phyloP scores from a whole-genome alignment of 148 eudicot species.

The Pharnaceum exiguum region DNA sequence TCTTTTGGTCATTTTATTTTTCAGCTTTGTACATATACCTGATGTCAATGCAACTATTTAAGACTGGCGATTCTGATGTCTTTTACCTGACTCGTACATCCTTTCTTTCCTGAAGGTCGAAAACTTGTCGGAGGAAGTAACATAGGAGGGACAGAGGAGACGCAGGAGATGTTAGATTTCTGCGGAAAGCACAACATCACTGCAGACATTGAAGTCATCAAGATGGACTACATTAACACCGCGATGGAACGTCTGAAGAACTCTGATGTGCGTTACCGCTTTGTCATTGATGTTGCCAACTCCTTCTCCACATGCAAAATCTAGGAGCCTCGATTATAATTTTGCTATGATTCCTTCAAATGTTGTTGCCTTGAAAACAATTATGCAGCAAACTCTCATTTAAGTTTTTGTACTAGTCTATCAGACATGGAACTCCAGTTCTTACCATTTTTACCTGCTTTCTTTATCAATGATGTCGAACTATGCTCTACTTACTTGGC shows the following conservation, averaged over 20 bases:
- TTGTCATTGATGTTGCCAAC: conserved; percentile 53
- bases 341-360: no score
- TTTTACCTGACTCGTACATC: no score
- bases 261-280: conserved; percentile 58
- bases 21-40: background rate
- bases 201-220: conserved; percentile 54
- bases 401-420: no score
- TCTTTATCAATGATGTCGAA: no score
- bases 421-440: no score
- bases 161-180: conserved; percentile 65
- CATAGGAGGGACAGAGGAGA: conserved; percentile 63
- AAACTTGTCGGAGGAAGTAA: conserved; percentile 57
- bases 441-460: no score
- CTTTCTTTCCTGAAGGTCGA: conserved; percentile 24
- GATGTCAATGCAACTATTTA: background rate
- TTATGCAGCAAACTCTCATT: no score
- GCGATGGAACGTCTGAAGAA: conserved; percentile 57
- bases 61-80: background rate
- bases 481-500: no score
- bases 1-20: background rate
- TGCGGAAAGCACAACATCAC: conserved; percentile 45
- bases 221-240: conserved; percentile 37
- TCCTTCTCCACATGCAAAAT: conserved; percentile 26
- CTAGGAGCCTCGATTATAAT: background rate
- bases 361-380: no score